Base-by-base conservation (phyloP, 495 filamentous ascomycete genomes). In the Xylaria grammica region DNA sequence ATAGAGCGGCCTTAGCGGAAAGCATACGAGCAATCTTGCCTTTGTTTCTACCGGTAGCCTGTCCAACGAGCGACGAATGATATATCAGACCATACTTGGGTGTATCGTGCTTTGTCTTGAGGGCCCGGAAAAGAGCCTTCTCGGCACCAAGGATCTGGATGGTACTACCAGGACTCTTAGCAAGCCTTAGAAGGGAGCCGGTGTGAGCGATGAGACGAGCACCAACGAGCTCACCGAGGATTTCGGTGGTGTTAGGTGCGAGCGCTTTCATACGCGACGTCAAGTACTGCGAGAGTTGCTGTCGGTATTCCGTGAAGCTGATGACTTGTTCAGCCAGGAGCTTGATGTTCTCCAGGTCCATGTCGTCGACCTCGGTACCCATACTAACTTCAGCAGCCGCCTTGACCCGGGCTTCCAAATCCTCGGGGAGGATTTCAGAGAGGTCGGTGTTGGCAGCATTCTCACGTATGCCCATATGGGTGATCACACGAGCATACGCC, bases 71-170 rank as follows among this genome's bases (percentile, higher is more conserved):
- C 27, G 93, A 97, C 20, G 95, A 94, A 78, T 99, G 96, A 81
- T 97, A 99, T 77, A 98, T 96, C 67, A 99, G 86, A 83, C 95
- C 95, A 70, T 99, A 99, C 81, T 99, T 99, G 67, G 95, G 95
- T 13, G 95, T 99, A 72, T 98, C 92, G 76, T 98, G 95, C 83
- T 99, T 99, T 19, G 96, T 99, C 84, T 99, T 99, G 63, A 99
- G 81, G 20, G 95, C 95, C 66, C 95, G 87, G 87, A 99, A 99
- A 60, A 99, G 88, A 4, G 95, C 95, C 84, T 99, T 99, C 81
- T 99, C 95, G 62, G 95, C 95, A 78, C 95, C 95, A 9, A 99
- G 86, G 74, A 99, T 97, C 82, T 99, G 95, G 63, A 99, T 88
- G 46, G 95, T 99, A 72, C 89, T 93, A 78, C 93, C 94, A 61